These are phyloP conservation scores for Quercus agrifolia DNA, from an alignment of 306 rosid species.

Conservation along the genomic window DNA sequence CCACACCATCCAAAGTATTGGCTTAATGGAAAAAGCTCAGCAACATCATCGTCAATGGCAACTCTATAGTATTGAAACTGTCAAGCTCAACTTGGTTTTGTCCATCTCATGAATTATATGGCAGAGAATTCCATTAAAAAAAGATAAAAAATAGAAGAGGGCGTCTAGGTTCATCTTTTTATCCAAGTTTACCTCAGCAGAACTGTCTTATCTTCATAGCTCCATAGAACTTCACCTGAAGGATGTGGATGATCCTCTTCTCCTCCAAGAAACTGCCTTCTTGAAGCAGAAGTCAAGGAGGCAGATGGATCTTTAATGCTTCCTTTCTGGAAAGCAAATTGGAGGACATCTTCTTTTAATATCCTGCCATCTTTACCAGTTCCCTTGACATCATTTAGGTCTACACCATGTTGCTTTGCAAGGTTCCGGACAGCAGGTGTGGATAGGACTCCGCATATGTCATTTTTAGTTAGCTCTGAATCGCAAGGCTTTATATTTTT, in stretches of 20 bases:
- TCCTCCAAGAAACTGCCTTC: constrained; percentile 31
- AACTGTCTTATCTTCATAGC: constrained; percentile 49
- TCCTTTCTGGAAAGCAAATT: constrained; percentile 57
- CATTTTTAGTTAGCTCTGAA: constrained; percentile 31
- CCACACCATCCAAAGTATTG: neutral
- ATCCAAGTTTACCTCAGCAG: constrained; percentile 62
- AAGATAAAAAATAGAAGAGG: neutral
- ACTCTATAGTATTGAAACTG: neutral
- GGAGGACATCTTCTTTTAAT: constrained; percentile 69
- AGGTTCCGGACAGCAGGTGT: constrained; percentile 79
- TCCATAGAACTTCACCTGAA: constrained; percentile 31
- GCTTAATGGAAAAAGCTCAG: neutral
- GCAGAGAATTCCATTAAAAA: constrained; percentile 1
- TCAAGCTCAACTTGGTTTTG: constrained; percentile 13
- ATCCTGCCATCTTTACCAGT: constrained; percentile 83
- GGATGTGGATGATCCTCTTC: constrained; percentile 24
- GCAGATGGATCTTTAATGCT: constrained; percentile 34
- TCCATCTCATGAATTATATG: neutral
- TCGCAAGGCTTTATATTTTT: constrained; percentile 35
- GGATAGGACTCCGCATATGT: constrained; percentile 51
- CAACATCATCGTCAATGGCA: neutral
- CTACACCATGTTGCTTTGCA: constrained; percentile 71
- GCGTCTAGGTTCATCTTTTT: constrained; percentile 1
- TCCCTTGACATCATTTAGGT: constrained; percentile 68
- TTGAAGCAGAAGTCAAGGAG: constrained; percentile 30